Percentiles rank a stretch among this genome's conserved stretches.
Conservation (phyloP, 2,329 filamentous ascomycete species). For the Scopulariopsis brevicaulis region DNA sequence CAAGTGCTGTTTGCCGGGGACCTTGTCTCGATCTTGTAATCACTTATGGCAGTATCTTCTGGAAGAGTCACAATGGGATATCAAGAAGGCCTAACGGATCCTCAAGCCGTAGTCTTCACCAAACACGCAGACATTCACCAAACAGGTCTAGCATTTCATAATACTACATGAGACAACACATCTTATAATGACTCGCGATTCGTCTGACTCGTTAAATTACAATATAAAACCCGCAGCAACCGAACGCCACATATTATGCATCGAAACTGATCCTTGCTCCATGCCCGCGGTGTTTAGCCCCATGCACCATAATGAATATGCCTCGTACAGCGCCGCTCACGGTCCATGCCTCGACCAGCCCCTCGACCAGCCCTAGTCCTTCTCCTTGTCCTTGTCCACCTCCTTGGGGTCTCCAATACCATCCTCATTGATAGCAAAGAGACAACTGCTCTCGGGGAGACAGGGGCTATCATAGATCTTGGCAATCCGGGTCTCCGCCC, state of each 20-base stretch:
- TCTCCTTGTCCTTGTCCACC: conserved; percentile 52
- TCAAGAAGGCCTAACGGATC: too few species aligned
- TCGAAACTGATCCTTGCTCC: not conserved
- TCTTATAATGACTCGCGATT: not conserved
- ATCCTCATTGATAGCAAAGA: conserved; percentile 96
- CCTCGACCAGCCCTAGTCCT: not conserved
- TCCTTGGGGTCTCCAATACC: conserved; percentile 98
- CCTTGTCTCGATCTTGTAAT: too few species aligned
- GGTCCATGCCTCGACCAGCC: not conserved
- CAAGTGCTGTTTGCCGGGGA: too few species aligned
- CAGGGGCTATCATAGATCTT: conserved; percentile 99
- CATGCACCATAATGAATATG: not conserved
- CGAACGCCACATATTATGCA: conserved; percentile 1
- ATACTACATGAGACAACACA: not conserved
- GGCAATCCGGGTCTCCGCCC: conserved; percentile 90
- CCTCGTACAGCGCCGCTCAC: not conserved
- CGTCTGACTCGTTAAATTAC: not conserved
- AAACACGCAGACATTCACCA: too few species aligned
- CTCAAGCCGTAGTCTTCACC: too few species aligned
- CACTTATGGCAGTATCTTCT: too few species aligned
- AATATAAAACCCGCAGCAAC: not conserved
- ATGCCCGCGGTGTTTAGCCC: not conserved
- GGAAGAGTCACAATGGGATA: too few species aligned
- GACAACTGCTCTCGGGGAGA: conserved; percentile 86
- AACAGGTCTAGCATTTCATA: not conserved